Evolutionary conservation across 441 rosid genomes (phyloP).

Genomic region (Jatropha multifida): DNA sequence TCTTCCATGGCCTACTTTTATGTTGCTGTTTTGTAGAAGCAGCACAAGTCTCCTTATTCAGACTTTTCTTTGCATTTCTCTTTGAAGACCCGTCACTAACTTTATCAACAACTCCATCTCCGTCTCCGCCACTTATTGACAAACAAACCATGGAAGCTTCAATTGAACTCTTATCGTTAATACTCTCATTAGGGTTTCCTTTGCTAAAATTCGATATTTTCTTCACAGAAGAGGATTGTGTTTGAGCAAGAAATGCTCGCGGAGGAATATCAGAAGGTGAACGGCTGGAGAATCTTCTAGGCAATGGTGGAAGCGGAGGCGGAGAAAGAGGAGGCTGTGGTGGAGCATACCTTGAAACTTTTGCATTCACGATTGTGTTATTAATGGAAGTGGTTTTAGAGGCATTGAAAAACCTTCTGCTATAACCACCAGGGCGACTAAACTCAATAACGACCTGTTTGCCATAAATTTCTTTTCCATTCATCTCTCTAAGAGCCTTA

Average conservation of each 20-base stretch:
- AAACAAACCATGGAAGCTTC: slow-evolving; percentile 38
- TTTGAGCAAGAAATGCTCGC: slow-evolving; percentile 14
- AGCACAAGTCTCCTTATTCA: slow-evolving; percentile 9
- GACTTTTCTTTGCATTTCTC: slow-evolving; percentile 34
- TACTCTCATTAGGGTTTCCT: slow-evolving; percentile 41
- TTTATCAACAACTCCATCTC: slow-evolving; percentile 14
- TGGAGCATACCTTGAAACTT: slow-evolving; percentile 14
- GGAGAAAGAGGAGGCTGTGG: neutral
- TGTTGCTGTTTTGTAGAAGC: slow-evolving; percentile 25
- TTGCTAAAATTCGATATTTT: slow-evolving; percentile 17
- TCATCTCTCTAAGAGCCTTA: slow-evolving; percentile 54
- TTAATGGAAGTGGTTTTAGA: slow-evolving; percentile 10
- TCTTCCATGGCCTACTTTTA: slow-evolving; percentile 50
- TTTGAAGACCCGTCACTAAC: slow-evolving; percentile 19
- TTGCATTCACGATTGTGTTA: neutral
- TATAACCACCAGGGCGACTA: slow-evolving; percentile 80
- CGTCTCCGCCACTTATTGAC: slow-evolving; percentile 26
- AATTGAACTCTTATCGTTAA: slow-evolving; percentile 17
- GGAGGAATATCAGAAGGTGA: slow-evolving; percentile 20
- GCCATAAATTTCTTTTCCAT: slow-evolving; percentile 64
- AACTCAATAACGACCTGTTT: slow-evolving; percentile 69
- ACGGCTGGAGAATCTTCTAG: slow-evolving; percentile 13
- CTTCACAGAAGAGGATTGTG: slow-evolving; percentile 21
- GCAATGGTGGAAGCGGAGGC: slow-evolving; percentile 11
- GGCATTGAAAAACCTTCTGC: slow-evolving; percentile 52